Evolutionary conservation across 2,329 filamentous ascomycete genomes (phyloP).

Genomic region (Triangularia setosa): DNA sequence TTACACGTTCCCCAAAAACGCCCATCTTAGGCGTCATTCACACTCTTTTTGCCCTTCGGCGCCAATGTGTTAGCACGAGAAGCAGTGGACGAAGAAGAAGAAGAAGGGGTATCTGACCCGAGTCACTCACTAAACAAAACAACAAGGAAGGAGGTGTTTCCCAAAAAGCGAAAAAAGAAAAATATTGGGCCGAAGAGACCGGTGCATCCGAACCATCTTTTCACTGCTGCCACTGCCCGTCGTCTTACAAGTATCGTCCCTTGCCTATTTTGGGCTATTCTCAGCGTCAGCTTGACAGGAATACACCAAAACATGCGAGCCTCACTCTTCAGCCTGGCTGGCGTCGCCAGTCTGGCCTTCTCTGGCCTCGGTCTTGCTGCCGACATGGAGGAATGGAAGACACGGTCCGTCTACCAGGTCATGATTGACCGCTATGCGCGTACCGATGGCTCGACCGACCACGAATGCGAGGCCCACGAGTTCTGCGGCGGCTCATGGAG

Average conservation of each 20-base stretch:
- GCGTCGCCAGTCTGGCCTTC: constrained; percentile 26
- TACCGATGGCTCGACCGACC: constrained; percentile 42
- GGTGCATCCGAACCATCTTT: constrained; percentile 10
- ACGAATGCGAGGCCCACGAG: constrained; percentile 39
- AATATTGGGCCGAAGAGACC: constrained; percentile 8
- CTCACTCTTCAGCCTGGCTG: constrained; percentile 19
- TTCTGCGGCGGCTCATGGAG: constrained; percentile 61
- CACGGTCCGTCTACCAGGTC: constrained; percentile 55
- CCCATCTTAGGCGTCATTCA: constrained; percentile 6
- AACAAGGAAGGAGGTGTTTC: neutral
- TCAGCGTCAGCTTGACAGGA: neutral
- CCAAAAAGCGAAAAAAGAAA: neutral
- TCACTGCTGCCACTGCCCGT: too few relatives aligned
- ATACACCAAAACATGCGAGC: constrained; percentile 17
- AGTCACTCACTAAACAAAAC: constrained; percentile 21
- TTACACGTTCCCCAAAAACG: constrained; percentile 1
- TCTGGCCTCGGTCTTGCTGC: constrained; percentile 43
- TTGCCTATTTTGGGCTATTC: neutral
- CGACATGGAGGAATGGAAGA: constrained; percentile 41
- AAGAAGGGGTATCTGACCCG: constrained; percentile 16
- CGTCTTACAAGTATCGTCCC: neutral
- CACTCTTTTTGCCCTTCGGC: constrained; percentile 17
- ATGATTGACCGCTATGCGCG: constrained; percentile 51
- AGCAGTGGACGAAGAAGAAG: neutral
- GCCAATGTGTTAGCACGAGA: constrained; percentile 4